A percentile compares a stretch with the other conserved stretches of the same genome.
phyloP scores from a whole-genome alignment of 2,329 filamentous ascomycete species.

The Lomentospora prolificans region DNA sequence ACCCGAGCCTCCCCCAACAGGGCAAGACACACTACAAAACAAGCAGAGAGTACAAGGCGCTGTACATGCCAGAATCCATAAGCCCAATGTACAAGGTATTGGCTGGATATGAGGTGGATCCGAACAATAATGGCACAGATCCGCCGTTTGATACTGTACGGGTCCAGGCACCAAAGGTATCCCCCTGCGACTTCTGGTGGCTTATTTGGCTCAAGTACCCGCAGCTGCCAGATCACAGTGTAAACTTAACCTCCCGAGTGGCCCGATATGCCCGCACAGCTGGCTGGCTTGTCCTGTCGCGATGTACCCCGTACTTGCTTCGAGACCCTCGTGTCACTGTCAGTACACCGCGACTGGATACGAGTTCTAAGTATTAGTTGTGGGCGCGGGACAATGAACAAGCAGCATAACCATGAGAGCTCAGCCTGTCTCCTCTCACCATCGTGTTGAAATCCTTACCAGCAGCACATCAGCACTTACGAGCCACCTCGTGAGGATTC shows the following conservation, averaged over 20 bases:
- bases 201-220: background rate
- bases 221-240: background rate
- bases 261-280: too few species aligned
- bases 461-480: background rate
- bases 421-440: background rate
- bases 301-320: too few species aligned
- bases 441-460: background rate
- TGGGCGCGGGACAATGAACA: too few species aligned
- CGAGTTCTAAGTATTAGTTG: too few species aligned
- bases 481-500: background rate
- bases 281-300: too few species aligned
- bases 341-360: too few species aligned
- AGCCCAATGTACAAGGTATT: too few species aligned
- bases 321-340: too few species aligned
- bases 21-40: background rate
- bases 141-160: background rate
- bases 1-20: background rate
- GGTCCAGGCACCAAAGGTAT: background rate
- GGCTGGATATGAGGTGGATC: too few species aligned
- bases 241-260: too few species aligned
- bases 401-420: too few species aligned
- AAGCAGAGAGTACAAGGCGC: background rate
- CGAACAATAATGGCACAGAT: background rate
- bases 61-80: background rate
- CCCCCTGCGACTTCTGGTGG: background rate